phyloP scores from a whole-genome alignment of 345 rosid species.

The Brassica nigra region DNA sequence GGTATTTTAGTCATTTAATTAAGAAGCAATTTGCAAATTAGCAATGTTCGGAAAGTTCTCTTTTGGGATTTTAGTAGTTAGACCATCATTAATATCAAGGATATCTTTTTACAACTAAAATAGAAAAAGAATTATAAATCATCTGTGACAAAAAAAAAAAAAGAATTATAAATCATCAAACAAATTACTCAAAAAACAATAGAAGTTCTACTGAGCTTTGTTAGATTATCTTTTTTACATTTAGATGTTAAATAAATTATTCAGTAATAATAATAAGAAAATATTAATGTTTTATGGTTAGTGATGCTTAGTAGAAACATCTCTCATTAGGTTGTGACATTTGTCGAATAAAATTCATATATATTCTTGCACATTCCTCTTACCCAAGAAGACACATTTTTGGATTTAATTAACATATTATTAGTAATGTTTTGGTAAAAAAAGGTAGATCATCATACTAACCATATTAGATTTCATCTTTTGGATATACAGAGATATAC shows the following conservation, averaged over 20 bases:
- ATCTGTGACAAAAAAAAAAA: neutral
- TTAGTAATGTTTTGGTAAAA: neutral
- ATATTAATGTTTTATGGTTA: neutral
- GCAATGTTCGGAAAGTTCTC: constrained; percentile 32
- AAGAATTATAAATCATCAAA: neutral
- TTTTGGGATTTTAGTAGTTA: constrained; percentile 12
- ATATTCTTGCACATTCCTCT: constrained; percentile 38
- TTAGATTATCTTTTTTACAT: neutral
- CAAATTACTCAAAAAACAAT: neutral
- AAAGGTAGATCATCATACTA: neutral
- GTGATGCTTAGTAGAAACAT: constrained; percentile 4
- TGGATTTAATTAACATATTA: neutral
- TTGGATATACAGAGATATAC: neutral
- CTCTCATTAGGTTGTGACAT: neutral
- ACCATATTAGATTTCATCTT: neutral
- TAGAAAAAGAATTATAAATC: neutral
- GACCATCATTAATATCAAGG: neutral
- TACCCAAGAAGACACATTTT: neutral
- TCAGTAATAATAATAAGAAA: neutral
- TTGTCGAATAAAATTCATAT: constrained; percentile 48
- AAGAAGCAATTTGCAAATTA: constrained; percentile 25
- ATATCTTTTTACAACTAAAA: neutral
- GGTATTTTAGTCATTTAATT: constrained; percentile 26
- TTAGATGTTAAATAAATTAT: no score
- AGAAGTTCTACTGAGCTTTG: neutral